phyloP scores from a whole-genome alignment of 202 grass and related monocot genomes.

The Carex sylvatica region DNA sequence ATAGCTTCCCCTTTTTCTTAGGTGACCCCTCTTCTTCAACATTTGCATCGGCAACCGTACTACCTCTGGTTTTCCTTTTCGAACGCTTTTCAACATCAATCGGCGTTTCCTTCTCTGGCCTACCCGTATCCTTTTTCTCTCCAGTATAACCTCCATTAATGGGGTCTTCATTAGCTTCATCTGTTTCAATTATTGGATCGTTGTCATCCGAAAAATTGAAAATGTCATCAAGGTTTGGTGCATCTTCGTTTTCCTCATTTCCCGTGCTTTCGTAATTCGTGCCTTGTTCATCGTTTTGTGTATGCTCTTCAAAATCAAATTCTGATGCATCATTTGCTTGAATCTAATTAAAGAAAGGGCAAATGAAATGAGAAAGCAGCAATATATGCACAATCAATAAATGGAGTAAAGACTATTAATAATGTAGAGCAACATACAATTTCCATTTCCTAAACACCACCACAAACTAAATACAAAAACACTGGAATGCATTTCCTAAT shows the following conservation, averaged over 20 bases:
- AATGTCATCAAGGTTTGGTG: slow-evolving; percentile 4
- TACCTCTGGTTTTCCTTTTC: neutral
- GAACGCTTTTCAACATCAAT: slow-evolving; percentile 5
- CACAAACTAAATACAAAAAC: neutral
- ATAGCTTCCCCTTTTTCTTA: slow-evolving; percentile 7
- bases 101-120: neutral
- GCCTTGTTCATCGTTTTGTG: slow-evolving; percentile 3
- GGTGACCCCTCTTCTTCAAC: neutral
- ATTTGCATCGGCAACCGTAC: slow-evolving; percentile 5
- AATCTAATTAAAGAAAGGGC: neutral
- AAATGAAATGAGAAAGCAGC: neutral
- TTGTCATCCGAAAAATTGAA: slow-evolving; percentile 23
- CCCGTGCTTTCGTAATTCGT: neutral
- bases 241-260: neutral
- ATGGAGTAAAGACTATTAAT: neutral
- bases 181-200: slow-evolving; percentile 8
- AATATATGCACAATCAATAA: neutral
- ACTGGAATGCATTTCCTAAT: neutral
- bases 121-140: neutral
- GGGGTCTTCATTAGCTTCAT: neutral
- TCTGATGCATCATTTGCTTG: slow-evolving; percentile 21
- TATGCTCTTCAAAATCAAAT: neutral
- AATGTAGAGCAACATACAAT: neutral
- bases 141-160: neutral
- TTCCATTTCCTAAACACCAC: neutral